Base-by-base conservation (phyloP, 129 eudicot species). In the Logfia minima region DNA sequence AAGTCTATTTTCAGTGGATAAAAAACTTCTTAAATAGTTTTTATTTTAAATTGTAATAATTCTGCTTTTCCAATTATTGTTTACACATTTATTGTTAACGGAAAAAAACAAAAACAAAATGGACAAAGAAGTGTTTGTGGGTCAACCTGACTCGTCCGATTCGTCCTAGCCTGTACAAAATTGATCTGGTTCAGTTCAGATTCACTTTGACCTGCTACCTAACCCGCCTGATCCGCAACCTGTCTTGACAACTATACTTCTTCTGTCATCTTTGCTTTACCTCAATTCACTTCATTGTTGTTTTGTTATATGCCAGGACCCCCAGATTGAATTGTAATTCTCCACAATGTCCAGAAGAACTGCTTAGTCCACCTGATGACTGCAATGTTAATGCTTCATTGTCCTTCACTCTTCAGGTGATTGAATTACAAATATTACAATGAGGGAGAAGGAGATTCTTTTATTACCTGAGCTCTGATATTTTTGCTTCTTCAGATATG, bases 291-390 rank as follows among this genome's bases (percentile, higher is more conserved):
- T 56, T 68, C 1, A 70, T 76, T 71, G 43, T 37, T 60, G 66
- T 18, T 69, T 74, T 51, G 51, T 72, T 66, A 79, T 65, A 76
- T 85, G 45, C 28, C 77, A 93, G 98, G 91, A 86, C 85, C 19
- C 97, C 98, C 19, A 93, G 78, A 75, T 89, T 93, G 68, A 84
- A 84, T 71, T 93, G 98, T 86, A 86, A 91, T 58, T 79, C 83
- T 59, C 82, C 80, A 72, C 88, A 81, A 72, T 93, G 98, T 80
- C 98, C 98, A 2, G 23, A 39, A 68, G 98, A 94, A 82, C 77
- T 94, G 56, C 93, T 94, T 71, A 88, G 83, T 80, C 98, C 97
- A 75, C 98, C 97, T 75, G 98, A 94, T 48, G 98, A 94, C 71
- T 94, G 98, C 83, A 94, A 89, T 34, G 90, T 94, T 81, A 94